Evolutionary conservation across 2,329 filamentous ascomycete species (phyloP).

Genomic region (Xylariaceae sp.): DNA sequence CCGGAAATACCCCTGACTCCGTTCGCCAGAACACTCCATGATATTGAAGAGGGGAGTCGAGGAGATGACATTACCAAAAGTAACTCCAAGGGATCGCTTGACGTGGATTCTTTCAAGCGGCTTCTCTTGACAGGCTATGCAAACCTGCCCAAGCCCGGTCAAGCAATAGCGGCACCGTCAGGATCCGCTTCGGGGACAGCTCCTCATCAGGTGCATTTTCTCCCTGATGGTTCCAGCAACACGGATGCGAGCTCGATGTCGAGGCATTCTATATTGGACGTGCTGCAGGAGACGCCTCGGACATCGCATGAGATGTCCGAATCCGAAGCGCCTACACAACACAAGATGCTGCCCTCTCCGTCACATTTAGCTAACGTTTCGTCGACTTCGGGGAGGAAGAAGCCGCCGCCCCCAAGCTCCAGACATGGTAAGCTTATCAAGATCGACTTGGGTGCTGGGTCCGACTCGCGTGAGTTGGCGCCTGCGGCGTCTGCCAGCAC

Average conservation of each 20-base stretch:
- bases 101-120: constrained; percentile 73
- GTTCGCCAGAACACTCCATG: constrained; percentile 51
- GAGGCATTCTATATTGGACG: constrained; percentile 53
- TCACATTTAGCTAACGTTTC: constrained; percentile 21
- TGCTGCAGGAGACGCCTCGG: constrained; percentile 45
- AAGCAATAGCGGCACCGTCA: constrained; percentile 21
- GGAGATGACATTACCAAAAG: constrained; percentile 30
- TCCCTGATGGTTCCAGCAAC: constrained; percentile 42
- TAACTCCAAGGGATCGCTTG: constrained; percentile 46
- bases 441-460: constrained; percentile 38
- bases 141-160: constrained; percentile 30
- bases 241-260: constrained; percentile 56
- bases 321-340: constrained; percentile 44
- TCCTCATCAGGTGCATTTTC: constrained; percentile 20
- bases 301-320: constrained; percentile 54
- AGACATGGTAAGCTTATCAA: constrained; percentile 72
- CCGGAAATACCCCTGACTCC: constrained; percentile 42
- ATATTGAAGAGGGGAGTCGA: constrained; percentile 38
- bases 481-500: constrained; percentile 11
- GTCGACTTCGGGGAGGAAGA: constrained; percentile 36
- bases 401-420: constrained; percentile 67
- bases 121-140: constrained; percentile 69
- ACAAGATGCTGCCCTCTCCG: constrained; percentile 30
- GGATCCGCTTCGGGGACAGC: constrained; percentile 17
- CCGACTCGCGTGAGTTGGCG: constrained; percentile 24